These are phyloP conservation scores for Daedaleopsis sinensis DNA, from an alignment of 768 basidiomycete species.

Conservation along the genomic window DNA sequence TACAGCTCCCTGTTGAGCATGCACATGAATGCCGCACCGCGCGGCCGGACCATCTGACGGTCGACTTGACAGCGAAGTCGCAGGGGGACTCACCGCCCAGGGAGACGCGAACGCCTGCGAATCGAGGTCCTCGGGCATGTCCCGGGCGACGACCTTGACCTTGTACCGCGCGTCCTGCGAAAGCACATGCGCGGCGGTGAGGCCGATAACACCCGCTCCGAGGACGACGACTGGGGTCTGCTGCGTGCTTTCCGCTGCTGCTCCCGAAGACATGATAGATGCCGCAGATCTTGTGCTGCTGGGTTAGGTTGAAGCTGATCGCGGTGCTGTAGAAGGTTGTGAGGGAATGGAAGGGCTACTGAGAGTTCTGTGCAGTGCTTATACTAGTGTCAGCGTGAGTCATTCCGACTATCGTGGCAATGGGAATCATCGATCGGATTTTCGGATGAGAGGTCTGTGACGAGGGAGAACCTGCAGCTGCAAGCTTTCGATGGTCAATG, in stretches of 20 bases:
- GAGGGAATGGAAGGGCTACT: background rate
- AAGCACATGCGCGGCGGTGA: constrained; percentile 43
- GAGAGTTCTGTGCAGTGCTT: too few species aligned
- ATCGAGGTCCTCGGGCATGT: constrained; percentile 41
- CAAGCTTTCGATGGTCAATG: too few species aligned
- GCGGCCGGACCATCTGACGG: constrained; percentile 19
- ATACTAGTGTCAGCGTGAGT: too few species aligned
- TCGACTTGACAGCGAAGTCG: background rate
- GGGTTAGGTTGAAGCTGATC: background rate
- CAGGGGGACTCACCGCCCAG: constrained; percentile 44
- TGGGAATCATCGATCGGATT: too few species aligned
- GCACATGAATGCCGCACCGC: constrained; percentile 34
- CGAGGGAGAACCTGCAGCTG: too few species aligned
- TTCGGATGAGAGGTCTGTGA: too few species aligned
- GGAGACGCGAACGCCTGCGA: constrained; percentile 53
- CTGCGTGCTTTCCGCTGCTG: background rate
- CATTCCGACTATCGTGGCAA: too few species aligned
- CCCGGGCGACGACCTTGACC: constrained; percentile 41
- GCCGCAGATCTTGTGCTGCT: background rate
- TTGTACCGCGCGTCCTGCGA: constrained; percentile 31
- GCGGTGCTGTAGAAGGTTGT: background rate
- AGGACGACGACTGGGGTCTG: constrained; percentile 36
- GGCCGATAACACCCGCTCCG: constrained; percentile 49
- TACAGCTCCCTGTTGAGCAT: background rate
- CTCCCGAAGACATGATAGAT: background rate